Conservation (phyloP, 345 rosid genomes). For the Pseudoturritis turrita region DNA sequence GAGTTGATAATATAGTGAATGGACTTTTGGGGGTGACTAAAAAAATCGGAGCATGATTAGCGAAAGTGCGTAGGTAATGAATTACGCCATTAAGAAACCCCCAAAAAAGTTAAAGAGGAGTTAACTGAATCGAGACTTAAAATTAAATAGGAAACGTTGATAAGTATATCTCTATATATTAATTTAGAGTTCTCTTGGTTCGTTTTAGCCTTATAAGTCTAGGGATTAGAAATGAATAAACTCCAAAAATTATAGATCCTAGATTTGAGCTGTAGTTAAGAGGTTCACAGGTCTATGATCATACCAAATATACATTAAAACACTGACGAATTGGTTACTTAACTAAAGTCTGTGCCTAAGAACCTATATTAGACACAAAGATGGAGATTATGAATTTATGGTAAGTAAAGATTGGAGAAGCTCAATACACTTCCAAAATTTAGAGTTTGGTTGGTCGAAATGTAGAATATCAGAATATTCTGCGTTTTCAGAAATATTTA, state of each 20-base stretch:
- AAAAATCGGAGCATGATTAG: slow-evolving; percentile 19
- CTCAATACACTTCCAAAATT: not conserved
- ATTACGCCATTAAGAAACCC: slow-evolving; percentile 19
- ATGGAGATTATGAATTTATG: too few species aligned
- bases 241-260: not conserved
- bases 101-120: not conserved
- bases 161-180: not conserved
- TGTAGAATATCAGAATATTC: not conserved
- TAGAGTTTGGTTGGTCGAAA: not conserved
- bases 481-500: not conserved
- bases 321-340: not conserved
- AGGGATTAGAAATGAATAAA: not conserved
- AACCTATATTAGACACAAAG: slow-evolving; percentile 4
- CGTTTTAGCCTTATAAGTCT: not conserved
- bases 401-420: not conserved
- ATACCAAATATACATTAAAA: slow-evolving; percentile 4
- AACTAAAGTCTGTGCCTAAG: not conserved
- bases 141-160: not conserved
- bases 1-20: slow-evolving; percentile 24
- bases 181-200: not conserved
- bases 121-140: not conserved
- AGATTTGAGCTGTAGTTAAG: not conserved
- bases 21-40: slow-evolving; percentile 25
- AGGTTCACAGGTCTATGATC: slow-evolving; percentile 13
- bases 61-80: slow-evolving; percentile 26